A percentile compares a stretch with the other conserved stretches of the same genome.
Conservation (phyloP, 2,329 filamentous ascomycete genomes). For the Pseudogymnoascus sp. region DNA sequence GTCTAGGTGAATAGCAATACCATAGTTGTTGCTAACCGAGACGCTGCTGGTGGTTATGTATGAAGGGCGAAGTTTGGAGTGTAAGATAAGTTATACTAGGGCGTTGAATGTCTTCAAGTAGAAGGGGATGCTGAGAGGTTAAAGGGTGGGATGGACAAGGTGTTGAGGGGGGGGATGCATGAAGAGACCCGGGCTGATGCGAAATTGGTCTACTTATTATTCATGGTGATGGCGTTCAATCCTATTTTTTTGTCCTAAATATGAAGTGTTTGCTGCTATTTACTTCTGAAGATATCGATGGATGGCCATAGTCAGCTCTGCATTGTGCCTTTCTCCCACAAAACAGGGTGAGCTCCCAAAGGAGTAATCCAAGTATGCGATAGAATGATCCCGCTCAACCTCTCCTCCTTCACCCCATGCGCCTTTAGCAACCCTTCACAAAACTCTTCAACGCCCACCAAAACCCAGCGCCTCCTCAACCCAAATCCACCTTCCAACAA, state of each 20-base stretch:
- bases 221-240: neutral
- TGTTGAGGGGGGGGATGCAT: neutral
- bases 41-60: neutral
- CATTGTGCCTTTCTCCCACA: neutral
- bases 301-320: neutral
- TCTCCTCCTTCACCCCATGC: neutral
- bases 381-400: neutral
- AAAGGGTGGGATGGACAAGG: neutral
- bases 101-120: neutral
- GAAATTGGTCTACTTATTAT: neutral
- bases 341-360: neutral
- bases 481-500: neutral
- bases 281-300: neutral
- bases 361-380: neutral
- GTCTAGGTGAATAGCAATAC: neutral
- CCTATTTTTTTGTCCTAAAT: neutral
- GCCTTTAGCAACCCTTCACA: neutral
- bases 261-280: too few relatives aligned
- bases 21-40: neutral
- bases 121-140: neutral
- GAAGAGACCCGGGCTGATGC: neutral
- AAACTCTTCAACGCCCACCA: neutral
- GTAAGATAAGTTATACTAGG: neutral
- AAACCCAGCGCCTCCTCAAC: neutral
- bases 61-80: neutral